Base-by-base conservation (phyloP, 805 yeast species). In the Candida suzukii region DNA sequence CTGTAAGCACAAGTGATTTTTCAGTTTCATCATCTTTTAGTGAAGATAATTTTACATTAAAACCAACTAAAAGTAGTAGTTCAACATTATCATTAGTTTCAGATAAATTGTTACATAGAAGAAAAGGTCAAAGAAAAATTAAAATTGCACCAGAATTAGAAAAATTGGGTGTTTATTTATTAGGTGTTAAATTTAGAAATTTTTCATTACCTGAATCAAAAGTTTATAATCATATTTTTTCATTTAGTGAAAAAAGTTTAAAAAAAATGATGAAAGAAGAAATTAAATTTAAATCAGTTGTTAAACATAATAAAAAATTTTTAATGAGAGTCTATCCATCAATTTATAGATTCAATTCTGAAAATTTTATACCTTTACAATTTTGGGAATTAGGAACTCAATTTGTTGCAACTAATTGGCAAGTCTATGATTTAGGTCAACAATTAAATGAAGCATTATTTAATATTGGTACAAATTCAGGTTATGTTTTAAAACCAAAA, bases 361-460 rank as follows among this genome's bases (percentile, higher is more conserved):
- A 85, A 3, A 93, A 93, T 54, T 90, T 87, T 55, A 74, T 73
- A 35, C 98, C 99, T 0, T 61, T 86, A 2, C 59, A 61, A 1
- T 88, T 77, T 54, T 93, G 99, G 99, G 70, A 70, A 38, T 66
- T 73, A 37, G 99, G 99, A 1, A 82, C 74, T 11, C 99, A 93
- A 56, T 77, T 93, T 88, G 98, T 86, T 4, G 98, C 99, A 0
- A 81, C 96, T 0, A 93, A 91, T 56, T 91, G 97, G 97, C 99
- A 91, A 60, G 82, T 93, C 0, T 82, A 77, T 56, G 99, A 93
- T 55, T 44, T 78, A 16, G 96, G 97, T 0, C 91, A 90, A 56
- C 96, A 88, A 55, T 53, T 93, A 11, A 90, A 88, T 57, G 84
- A 84, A 46, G 86, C 96, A 3, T 64, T 88, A 73, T 88, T 91